These are phyloP conservation scores for Pichia inconspicua DNA, from an alignment of 1,139 yeast species.

Conservation along the genomic window DNA sequence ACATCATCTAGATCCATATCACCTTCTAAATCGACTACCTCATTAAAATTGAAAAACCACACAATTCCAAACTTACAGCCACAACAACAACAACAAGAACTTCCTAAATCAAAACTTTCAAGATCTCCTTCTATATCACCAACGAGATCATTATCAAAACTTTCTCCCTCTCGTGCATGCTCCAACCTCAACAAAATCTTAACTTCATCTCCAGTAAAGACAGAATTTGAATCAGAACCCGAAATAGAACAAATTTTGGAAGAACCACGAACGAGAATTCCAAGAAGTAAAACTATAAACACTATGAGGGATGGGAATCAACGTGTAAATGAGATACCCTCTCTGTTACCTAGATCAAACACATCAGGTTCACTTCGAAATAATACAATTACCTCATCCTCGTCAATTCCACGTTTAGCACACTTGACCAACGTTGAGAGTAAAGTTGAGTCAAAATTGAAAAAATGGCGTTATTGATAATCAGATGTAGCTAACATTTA, in stretches of 20 bases:
- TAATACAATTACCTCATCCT: conserved; percentile 8
- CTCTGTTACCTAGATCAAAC: conserved; percentile 11
- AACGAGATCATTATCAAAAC: conserved; percentile 14
- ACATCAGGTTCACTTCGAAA: conserved; percentile 7
- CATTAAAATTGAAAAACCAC: neutral
- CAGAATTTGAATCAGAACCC: neutral
- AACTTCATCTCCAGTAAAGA: conserved; percentile 8
- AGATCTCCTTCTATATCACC: conserved; percentile 14
- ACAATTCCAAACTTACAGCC: conserved; percentile 5
- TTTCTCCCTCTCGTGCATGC: conserved; percentile 25
- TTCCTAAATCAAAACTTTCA: neutral
- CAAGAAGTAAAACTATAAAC: conserved; percentile 4
- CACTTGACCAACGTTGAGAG: conserved; percentile 10
- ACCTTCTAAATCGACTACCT: conserved; percentile 11
- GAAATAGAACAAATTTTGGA: neutral
- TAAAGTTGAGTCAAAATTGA: conserved; percentile 3
- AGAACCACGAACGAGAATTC: conserved; percentile 1
- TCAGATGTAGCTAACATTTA: neutral
- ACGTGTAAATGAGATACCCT: neutral
- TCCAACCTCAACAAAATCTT: conserved; percentile 17
- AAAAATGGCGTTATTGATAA: conserved; percentile 8
- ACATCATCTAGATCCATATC: conserved; percentile 11
- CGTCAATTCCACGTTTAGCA: conserved; percentile 17
- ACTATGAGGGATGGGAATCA: neutral
- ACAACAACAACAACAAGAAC: neutral